phyloP scores from a whole-genome alignment of 2,329 filamentous ascomycete genomes.

The Phyllosticta citribraziliensis region DNA sequence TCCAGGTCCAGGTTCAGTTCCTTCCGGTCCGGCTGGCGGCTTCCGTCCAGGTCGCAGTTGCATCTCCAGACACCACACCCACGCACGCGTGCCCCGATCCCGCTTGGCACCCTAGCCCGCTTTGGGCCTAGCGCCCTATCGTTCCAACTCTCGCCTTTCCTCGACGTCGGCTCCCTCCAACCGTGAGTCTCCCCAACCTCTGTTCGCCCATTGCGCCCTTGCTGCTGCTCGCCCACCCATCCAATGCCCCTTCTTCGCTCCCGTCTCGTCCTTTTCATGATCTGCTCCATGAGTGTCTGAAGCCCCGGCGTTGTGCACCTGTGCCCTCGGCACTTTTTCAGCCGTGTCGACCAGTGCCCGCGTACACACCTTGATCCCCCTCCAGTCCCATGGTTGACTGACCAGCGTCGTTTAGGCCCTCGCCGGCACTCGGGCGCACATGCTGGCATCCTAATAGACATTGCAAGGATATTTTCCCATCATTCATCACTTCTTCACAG shows the following conservation, averaged over 20 bases:
- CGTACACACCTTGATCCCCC: not conserved
- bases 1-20: too few species aligned
- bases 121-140: not conserved
- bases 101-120: not conserved
- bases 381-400: not conserved
- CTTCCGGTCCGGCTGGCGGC: not conserved
- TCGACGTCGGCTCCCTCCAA: not conserved
- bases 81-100: not conserved
- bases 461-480: not conserved
- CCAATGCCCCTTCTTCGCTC: not conserved
- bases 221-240: too few species aligned
- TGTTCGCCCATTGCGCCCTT: not conserved
- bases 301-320: not conserved
- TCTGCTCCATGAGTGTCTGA: not conserved
- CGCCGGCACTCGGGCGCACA: conserved; percentile 2
- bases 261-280: not conserved
- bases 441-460: not conserved
- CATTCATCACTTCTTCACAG: not conserved
- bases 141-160: not conserved
- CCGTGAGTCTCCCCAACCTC: not conserved
- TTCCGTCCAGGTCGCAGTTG: not conserved
- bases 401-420: not conserved
- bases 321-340: not conserved
- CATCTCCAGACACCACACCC: not conserved
- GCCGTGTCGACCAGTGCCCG: not conserved